phyloP scores from a whole-genome alignment of 768 basidiomycete species.

The Hericium erinaceus region DNA sequence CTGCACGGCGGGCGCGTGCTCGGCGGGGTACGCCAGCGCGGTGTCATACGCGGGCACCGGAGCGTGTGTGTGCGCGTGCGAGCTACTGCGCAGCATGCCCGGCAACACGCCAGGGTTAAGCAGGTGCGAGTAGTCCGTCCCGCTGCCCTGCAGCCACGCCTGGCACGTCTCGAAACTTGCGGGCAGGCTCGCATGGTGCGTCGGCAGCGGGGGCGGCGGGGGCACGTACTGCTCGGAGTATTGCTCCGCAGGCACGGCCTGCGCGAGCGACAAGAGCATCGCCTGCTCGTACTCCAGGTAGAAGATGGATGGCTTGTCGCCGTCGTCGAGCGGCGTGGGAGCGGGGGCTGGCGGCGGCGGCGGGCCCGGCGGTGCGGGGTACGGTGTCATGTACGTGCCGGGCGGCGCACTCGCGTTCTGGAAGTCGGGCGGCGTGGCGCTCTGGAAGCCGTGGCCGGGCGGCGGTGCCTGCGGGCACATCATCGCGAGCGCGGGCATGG shows the following conservation, averaged over 20 bases:
- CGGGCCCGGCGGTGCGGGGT: background rate
- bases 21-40: background rate
- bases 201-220: background rate
- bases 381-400: background rate
- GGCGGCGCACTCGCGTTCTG: too few relatives aligned
- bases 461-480: too few relatives aligned
- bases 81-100: constrained; percentile 1
- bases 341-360: too few relatives aligned
- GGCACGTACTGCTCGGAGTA: constrained; percentile 1
- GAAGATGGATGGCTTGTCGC: constrained; percentile 15
- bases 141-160: constrained; percentile 6
- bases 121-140: constrained; percentile 9
- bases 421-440: too few relatives aligned
- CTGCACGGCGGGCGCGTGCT: background rate
- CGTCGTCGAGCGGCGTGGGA: constrained; percentile 5
- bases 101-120: constrained; percentile 6
- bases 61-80: background rate
- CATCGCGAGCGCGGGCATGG: background rate
- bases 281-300: constrained; percentile 13
- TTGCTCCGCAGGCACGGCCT: too few relatives aligned
- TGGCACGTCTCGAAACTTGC: too few relatives aligned
- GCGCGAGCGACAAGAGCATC: background rate
- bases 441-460: background rate
- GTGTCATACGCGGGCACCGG: background rate
- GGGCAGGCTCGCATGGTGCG: too few relatives aligned